phyloP scores from a whole-genome alignment of 768 basidiomycete species.

The Mycena latifolia region DNA sequence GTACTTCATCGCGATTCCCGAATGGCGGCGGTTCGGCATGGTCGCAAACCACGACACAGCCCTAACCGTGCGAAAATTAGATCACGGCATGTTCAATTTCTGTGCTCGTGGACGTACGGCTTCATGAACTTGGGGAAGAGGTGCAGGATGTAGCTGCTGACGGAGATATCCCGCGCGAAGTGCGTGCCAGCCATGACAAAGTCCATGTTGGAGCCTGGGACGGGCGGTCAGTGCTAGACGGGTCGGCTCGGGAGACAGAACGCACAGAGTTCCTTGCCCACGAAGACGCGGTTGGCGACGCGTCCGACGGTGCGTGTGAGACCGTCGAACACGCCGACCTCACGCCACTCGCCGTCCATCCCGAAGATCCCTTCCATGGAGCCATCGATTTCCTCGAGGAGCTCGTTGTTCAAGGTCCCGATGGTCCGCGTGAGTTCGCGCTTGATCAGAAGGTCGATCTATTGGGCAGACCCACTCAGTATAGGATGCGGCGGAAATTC shows the following conservation, averaged over 20 bases:
- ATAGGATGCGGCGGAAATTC: background rate
- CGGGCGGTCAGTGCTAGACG: background rate
- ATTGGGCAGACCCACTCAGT: too few relatives aligned
- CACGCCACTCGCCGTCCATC: constrained; percentile 24
- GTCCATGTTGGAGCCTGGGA: constrained; percentile 28
- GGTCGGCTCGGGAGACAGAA: background rate
- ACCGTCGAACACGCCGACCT: constrained; percentile 14
- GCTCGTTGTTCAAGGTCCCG: constrained; percentile 22
- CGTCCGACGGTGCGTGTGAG: constrained; percentile 23
- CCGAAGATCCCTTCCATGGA: constrained; percentile 19
- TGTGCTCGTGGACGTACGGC: constrained; percentile 11
- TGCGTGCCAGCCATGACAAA: constrained; percentile 26
- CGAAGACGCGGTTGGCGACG: constrained; percentile 28
- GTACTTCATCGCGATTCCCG: constrained; percentile 29
- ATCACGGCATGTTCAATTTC: background rate
- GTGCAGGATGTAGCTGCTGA: constrained; percentile 32
- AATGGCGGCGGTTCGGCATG: constrained; percentile 31
- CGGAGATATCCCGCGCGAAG: constrained; percentile 28
- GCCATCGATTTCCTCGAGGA: constrained; percentile 25
- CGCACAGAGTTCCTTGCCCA: constrained; percentile 34
- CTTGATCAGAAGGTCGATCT: constrained; percentile 32
- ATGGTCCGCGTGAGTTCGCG: constrained; percentile 33
- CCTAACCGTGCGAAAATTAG: background rate
- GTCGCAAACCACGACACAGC: constrained; percentile 33
- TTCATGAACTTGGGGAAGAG: constrained; percentile 33